Evolutionary conservation across 805 yeast species (phyloP).

Genomic region (Candida morakotiae): DNA sequence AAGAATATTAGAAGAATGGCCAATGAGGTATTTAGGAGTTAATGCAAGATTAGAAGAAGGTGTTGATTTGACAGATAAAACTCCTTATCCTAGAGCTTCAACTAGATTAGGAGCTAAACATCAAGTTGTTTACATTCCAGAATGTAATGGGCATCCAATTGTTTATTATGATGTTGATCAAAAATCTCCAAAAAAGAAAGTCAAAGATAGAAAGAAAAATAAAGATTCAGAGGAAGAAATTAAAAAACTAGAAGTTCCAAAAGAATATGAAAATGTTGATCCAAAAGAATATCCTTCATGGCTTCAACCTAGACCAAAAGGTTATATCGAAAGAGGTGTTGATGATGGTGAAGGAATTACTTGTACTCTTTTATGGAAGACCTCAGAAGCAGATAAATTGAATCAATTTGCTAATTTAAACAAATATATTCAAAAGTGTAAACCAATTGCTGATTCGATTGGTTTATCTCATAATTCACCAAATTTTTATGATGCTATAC

Average conservation of each 20-base stretch:
- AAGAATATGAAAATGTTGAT: slow-evolving; percentile 36
- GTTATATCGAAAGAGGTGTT: slow-evolving; percentile 81
- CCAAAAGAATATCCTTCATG: slow-evolving; percentile 60
- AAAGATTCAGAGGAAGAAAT: slow-evolving; percentile 14
- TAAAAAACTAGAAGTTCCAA: slow-evolving; percentile 42
- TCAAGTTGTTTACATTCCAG: slow-evolving; percentile 64
- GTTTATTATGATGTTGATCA: slow-evolving; percentile 54
- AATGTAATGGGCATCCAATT: slow-evolving; percentile 58
- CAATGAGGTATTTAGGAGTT: slow-evolving; percentile 72
- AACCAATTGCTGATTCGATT: slow-evolving; percentile 52
- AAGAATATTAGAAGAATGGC: slow-evolving; percentile 70
- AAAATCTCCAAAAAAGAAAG: slow-evolving; percentile 6
- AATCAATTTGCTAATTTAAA: slow-evolving; percentile 40
- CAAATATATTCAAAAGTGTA: slow-evolving; percentile 51
- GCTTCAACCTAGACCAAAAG: slow-evolving; percentile 75
- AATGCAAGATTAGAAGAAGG: slow-evolving; percentile 74
- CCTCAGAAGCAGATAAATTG: slow-evolving; percentile 26
- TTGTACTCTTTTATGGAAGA: slow-evolving; percentile 63
- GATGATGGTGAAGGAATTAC: slow-evolving; percentile 53
- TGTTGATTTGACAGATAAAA: slow-evolving; percentile 66
- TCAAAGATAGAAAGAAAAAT: slow-evolving; percentile 9
- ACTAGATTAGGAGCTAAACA: slow-evolving; percentile 71
- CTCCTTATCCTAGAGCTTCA: slow-evolving; percentile 74
- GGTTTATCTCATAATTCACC: slow-evolving; percentile 62
- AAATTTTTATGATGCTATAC: slow-evolving; percentile 74